A percentile compares a stretch with the other conserved stretches of the same genome.
phyloP scores from a whole-genome alignment of 2,329 filamentous ascomycete genomes.

The Epichloe festucae region DNA sequence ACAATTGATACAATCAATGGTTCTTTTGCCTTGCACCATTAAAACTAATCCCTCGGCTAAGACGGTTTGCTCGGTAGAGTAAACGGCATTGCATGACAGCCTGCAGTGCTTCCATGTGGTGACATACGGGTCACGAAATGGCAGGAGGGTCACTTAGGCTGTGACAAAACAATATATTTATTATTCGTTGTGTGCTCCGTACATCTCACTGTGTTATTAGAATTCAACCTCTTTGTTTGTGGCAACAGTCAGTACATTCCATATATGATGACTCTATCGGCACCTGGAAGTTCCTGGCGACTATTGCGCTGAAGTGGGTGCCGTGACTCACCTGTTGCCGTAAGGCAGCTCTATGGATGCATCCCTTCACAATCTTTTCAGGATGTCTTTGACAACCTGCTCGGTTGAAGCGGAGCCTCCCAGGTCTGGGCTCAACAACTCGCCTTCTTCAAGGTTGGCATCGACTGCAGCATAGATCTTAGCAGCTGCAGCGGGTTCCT shows the following conservation, averaged over 20 bases:
- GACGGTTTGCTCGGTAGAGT: no score
- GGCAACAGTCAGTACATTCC: no score
- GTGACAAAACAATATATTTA: no score
- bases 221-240: no score
- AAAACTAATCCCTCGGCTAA: not conserved
- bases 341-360: not conserved
- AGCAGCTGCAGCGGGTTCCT: constrained; percentile 74
- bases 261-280: not conserved
- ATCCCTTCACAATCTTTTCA: constrained; percentile 56
- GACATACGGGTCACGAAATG: no score
- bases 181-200: no score
- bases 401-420: constrained; percentile 77
- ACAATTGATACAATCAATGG: not conserved
- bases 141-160: no score
- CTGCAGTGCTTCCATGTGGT: no score
- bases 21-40: not conserved
- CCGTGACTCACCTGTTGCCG: not conserved
- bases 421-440: constrained; percentile 75
- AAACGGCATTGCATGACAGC: not conserved
- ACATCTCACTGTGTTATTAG: no score
- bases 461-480: constrained; percentile 89
- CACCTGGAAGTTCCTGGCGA: not conserved
- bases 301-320: no score
- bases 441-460: constrained; percentile 72
- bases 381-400: constrained; percentile 76